Conservation (phyloP, 306 rosid species). For the Prunus mira region DNA sequence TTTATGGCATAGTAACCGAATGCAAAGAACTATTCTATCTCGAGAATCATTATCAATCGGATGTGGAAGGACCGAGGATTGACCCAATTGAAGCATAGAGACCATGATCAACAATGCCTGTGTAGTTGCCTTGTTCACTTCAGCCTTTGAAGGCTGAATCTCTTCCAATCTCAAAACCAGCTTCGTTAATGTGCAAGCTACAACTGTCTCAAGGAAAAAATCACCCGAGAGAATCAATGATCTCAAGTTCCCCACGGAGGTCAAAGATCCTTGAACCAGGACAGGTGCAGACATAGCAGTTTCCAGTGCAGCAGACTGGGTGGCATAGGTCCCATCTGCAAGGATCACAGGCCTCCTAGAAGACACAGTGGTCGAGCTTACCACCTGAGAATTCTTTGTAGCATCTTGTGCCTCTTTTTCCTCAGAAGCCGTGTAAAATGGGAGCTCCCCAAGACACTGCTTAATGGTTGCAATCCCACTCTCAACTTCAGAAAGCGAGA, state of each 20-base stretch:
- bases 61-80: conserved; percentile 77
- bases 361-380: conserved; percentile 64
- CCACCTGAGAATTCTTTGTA: conserved; percentile 50
- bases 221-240: conserved; percentile 89
- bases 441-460: conserved; percentile 95
- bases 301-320: conserved; percentile 95
- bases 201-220: conserved; percentile 89
- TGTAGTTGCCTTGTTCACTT: conserved; percentile 66
- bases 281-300: conserved; percentile 89
- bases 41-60: conserved; percentile 88
- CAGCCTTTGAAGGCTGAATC: conserved; percentile 79
- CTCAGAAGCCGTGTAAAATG: conserved; percentile 72
- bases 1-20: conserved; percentile 67
- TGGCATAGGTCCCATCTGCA: conserved; percentile 98
- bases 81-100: conserved; percentile 89
- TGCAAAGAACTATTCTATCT: conserved; percentile 82
- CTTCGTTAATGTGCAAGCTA: conserved; percentile 83
- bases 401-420: conserved; percentile 74
- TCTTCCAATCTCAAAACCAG: conserved; percentile 90
- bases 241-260: conserved; percentile 83
- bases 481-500: conserved; percentile 89
- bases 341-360: conserved; percentile 95
- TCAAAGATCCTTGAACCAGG: conserved; percentile 69
- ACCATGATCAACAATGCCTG: conserved; percentile 79
- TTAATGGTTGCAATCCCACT: conserved; percentile 71